These are phyloP conservation scores for Calonectria pseudoreteaudii DNA, from an alignment of 2,329 filamentous ascomycete species.

Conservation along the genomic window DNA sequence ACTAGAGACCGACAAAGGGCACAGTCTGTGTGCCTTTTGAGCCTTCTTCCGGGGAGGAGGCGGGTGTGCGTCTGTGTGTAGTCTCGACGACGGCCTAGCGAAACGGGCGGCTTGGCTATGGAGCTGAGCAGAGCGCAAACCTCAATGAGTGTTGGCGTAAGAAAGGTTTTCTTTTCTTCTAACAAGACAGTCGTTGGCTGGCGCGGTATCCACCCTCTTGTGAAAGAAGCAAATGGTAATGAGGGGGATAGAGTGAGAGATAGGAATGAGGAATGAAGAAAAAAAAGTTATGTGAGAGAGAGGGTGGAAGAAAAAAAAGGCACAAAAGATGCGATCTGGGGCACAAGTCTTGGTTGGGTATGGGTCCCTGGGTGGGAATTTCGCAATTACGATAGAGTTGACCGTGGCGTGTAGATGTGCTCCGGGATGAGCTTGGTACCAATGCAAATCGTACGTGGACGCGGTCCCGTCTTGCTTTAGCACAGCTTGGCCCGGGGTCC, in stretches of 20 bases:
- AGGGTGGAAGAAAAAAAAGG: background rate
- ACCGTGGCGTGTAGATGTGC: constrained; percentile 8
- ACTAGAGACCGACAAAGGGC: background rate
- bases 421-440: constrained; percentile 12
- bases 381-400: constrained; percentile 17
- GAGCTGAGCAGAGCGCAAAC: background rate
- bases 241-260: background rate
- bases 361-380: background rate
- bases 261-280: background rate
- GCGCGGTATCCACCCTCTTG: background rate
- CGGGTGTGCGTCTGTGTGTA: constrained; percentile 15
- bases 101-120: background rate
- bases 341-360: background rate
- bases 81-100: background rate
- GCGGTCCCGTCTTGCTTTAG: background rate
- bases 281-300: background rate
- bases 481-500: constrained; percentile 1
- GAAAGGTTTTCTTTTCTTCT: background rate
- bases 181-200: background rate
- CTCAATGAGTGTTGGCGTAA: background rate
- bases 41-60: background rate
- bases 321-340: background rate
- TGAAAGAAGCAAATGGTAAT: background rate
- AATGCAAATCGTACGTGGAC: constrained; percentile 7
- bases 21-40: background rate